Conservation (phyloP, 2,329 filamentous ascomycete species). For the Arthrobotrys sphaeroides region DNA sequence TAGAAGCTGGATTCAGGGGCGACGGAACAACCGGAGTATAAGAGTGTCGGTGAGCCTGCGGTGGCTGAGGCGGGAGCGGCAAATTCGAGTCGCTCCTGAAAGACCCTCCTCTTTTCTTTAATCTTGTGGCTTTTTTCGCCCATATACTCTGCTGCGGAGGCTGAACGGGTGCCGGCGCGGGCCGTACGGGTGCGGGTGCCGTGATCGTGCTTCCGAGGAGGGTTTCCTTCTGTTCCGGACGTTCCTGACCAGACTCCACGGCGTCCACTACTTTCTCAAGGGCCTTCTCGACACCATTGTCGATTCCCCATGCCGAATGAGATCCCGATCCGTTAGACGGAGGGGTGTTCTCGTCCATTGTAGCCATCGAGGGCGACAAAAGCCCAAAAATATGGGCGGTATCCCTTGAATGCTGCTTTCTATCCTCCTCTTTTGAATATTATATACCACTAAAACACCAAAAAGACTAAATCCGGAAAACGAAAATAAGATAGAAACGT, state of each 20-base stretch:
- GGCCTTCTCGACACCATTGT: slow-evolving; percentile 1
- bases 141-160: slow-evolving; percentile 43
- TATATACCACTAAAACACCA: slow-evolving; percentile 2
- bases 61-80: slow-evolving; percentile 31
- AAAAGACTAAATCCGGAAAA: background rate
- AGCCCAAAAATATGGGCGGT: slow-evolving; percentile 2
- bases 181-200: slow-evolving; percentile 29
- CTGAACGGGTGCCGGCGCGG: slow-evolving; percentile 45
- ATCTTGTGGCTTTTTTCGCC: slow-evolving; percentile 36
- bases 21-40: slow-evolving; percentile 59
- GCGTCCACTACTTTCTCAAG: slow-evolving; percentile 55
- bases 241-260: slow-evolving; percentile 53
- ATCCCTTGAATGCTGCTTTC: slow-evolving; percentile 1
- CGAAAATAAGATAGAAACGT: slow-evolving; percentile 7
- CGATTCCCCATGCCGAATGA: slow-evolving; percentile 8
- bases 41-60: slow-evolving; percentile 45
- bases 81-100: slow-evolving; percentile 21
- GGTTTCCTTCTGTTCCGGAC: slow-evolving; percentile 55
- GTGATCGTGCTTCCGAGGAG: slow-evolving; percentile 23
- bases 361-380: slow-evolving; percentile 27
- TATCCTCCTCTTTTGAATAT: background rate
- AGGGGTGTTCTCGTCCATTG: slow-evolving; percentile 28
- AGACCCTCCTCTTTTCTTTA: slow-evolving; percentile 32
- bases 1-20: slow-evolving; percentile 58
- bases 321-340: slow-evolving; percentile 17